Conservation (phyloP, 805 yeast genomes). For the Zygosaccharomyces kombuchaensis region DNA sequence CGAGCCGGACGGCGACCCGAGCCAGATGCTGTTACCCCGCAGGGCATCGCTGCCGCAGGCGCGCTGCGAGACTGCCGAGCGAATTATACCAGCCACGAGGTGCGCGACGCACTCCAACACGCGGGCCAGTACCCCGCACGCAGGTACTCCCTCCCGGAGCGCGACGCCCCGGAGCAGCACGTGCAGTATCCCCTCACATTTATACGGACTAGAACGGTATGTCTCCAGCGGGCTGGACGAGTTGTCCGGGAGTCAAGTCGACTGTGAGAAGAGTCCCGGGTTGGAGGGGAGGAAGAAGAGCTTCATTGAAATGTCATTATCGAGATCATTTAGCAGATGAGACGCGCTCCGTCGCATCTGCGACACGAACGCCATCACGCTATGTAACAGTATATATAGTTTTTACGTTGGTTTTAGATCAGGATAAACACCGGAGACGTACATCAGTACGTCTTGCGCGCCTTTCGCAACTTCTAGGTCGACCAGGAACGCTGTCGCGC, state of each 20-base stretch:
- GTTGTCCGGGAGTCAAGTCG: conserved; percentile 7
- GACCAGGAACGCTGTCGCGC: no score
- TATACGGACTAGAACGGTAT: conserved; percentile 29
- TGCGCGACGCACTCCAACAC: not conserved
- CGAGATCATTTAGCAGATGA: conserved; percentile 3
- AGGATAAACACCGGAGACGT: no score
- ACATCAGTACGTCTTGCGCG: no score
- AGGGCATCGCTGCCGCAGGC: conserved; percentile 1
- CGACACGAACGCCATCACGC: no score
- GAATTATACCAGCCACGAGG: not conserved
- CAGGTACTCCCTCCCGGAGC: conserved; percentile 16
- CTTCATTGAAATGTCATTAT: conserved; percentile 3
- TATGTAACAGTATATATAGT: no score
- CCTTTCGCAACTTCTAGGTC: no score
- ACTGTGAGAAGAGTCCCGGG: not conserved
- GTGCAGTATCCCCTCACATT: conserved; percentile 25
- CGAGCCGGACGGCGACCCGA: conserved; percentile 3
- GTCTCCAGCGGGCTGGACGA: conserved; percentile 29
- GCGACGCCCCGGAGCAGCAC: conserved; percentile 3
- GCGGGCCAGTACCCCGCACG: not conserved
- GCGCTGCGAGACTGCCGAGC: not conserved
- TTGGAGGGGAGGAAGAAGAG: conserved; percentile 1
- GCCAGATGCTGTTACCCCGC: not conserved
- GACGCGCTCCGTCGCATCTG: no score
- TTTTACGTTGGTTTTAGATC: no score